Conservation (phyloP, 2,329 filamentous ascomycete genomes). For the Calycina herbarum region DNA sequence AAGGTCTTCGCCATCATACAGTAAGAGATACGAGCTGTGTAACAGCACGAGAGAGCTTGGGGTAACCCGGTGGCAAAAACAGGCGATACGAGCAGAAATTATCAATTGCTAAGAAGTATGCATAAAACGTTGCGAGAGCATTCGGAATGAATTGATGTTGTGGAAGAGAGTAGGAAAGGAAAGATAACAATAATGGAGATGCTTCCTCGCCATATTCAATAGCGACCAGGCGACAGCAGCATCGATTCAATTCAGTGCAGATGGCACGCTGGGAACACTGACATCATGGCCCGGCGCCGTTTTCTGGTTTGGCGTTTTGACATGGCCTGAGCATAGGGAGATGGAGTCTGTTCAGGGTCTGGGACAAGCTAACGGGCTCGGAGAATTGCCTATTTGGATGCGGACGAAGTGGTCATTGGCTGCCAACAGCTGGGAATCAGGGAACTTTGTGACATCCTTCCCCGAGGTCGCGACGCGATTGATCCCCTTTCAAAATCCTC, state of each 20-base stretch:
- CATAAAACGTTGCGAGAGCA: background rate
- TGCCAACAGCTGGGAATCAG: background rate
- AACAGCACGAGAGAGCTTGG: background rate
- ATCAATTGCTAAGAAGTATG: background rate
- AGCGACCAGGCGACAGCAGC: background rate
- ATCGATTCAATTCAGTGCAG: background rate
- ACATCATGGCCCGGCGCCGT: background rate
- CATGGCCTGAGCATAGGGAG: background rate
- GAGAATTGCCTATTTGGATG: background rate
- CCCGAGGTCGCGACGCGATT: background rate
- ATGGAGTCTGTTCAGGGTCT: background rate
- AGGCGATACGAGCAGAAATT: background rate
- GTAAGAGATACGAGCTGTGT: background rate
- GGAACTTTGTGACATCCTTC: background rate
- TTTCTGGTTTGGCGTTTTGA: background rate
- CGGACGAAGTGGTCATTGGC: background rate
- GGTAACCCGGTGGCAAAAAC: background rate
- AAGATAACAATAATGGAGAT: background rate
- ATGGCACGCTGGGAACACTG: background rate
- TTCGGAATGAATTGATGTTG: background rate
- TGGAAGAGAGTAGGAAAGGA: background rate
- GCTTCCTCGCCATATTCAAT: background rate
- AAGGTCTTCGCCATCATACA: conserved; percentile 12
- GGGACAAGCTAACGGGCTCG: background rate
- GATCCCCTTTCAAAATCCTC: background rate